A percentile compares a stretch with the other conserved stretches of the same genome.
These are phyloP conservation scores for Galerina marginata DNA, from an alignment of 768 basidiomycete species.

Conservation along the genomic window DNA sequence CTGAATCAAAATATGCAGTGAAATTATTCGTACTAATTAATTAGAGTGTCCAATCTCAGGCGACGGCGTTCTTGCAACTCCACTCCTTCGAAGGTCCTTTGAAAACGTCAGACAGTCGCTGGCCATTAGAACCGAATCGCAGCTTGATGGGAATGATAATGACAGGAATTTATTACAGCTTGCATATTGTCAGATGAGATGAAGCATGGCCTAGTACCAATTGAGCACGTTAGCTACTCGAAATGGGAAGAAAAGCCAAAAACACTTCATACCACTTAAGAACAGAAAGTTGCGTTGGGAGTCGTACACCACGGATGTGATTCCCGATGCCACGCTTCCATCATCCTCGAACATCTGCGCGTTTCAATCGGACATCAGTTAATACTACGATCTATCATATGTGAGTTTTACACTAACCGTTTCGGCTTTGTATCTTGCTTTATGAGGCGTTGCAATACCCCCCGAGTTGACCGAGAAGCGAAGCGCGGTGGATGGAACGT, in stretches of 20 bases:
- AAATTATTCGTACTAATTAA: no score
- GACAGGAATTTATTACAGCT: constrained; percentile 7
- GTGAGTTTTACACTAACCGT: constrained; percentile 39
- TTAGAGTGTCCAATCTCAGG: no score
- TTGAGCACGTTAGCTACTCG: not conserved
- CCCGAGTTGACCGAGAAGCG: constrained; percentile 54
- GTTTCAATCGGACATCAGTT: constrained; percentile 1
- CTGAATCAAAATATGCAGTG: no score
- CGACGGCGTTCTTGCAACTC: no score
- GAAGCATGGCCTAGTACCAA: constrained; percentile 16
- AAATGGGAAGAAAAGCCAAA: not conserved
- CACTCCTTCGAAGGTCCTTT: no score
- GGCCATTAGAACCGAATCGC: not conserved
- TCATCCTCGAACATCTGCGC: constrained; percentile 56
- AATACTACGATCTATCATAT: not conserved
- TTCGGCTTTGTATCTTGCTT: constrained; percentile 54
- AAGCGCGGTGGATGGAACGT: constrained; percentile 50
- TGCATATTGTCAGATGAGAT: constrained; percentile 21
- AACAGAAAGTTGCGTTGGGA: constrained; percentile 49
- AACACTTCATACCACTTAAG: constrained; percentile 50
- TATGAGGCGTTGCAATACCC: constrained; percentile 45
- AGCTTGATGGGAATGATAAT: not conserved
- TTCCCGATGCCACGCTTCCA: constrained; percentile 53
- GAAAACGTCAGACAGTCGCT: no score
- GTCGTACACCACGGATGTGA: constrained; percentile 59